Evolutionary conservation across 164 flowering plant species (phyloP).

Genomic region (Chimonanthus salicifolius): DNA sequence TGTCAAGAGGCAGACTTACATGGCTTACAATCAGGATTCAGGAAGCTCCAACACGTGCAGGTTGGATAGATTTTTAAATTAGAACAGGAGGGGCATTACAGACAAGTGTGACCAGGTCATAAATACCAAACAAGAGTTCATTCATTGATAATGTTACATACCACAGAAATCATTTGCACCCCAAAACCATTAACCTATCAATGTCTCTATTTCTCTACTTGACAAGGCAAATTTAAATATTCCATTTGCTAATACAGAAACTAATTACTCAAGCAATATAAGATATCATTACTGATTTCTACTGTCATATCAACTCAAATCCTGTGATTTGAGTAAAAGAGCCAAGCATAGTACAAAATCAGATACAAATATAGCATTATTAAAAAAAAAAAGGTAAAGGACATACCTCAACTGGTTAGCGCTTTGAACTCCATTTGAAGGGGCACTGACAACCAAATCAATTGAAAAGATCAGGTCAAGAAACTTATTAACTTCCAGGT

Average conservation of each 20-base stretch:
- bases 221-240: background rate
- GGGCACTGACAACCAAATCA: conserved; percentile 31
- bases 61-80: too few relatives aligned
- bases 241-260: background rate
- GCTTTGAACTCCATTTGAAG: conserved; percentile 46
- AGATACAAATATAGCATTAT: background rate
- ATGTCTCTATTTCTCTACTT: background rate
- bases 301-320: background rate
- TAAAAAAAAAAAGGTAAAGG: background rate
- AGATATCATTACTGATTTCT: background rate
- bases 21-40: too few relatives aligned
- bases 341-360: background rate
- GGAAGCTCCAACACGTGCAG: too few relatives aligned
- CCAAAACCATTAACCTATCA: background rate
- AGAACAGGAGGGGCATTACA: too few relatives aligned
- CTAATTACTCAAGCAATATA: background rate
- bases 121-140: too few relatives aligned
- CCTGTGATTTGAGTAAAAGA: background rate
- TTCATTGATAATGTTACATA: too few relatives aligned
- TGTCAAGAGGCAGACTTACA: too few relatives aligned
- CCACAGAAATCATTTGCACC: too few relatives aligned
- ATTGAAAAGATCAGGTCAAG: conserved; percentile 5
- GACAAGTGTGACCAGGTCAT: too few relatives aligned
- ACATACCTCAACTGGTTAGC: conserved; percentile 70
- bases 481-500: background rate